Percentiles rank a stretch among this genome's conserved stretches.
These are phyloP conservation scores for Przewalskia tangutica DNA, from an alignment of 257 asterid species.

Conservation along the genomic window DNA sequence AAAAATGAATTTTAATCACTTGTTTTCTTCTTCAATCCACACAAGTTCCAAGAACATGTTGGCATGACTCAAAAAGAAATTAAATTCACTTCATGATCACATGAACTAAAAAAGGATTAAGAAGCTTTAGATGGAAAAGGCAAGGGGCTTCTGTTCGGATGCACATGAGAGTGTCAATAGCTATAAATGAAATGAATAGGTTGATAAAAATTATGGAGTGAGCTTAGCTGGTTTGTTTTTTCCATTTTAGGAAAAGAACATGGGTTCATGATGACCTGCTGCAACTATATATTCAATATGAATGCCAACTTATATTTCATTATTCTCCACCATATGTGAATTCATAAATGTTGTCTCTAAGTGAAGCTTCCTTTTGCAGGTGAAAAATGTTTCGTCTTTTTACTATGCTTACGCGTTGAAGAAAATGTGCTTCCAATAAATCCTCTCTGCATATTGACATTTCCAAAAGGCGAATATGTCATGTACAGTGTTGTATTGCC, in stretches of 20 bases:
- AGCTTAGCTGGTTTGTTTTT: neutral
- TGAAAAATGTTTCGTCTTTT: neutral
- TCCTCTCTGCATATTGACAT: neutral
- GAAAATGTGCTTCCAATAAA: constrained; percentile 1
- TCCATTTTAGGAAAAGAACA: neutral
- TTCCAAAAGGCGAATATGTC: neutral
- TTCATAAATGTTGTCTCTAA: neutral
- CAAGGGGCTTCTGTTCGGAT: neutral
- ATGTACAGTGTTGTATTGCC: neutral
- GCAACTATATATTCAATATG: neutral
- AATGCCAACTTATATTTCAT: neutral
- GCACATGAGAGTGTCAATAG: neutral
- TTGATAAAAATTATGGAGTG: neutral
- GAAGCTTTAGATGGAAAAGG: neutral
- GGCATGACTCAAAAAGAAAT: no score
- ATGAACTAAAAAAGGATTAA: neutral
- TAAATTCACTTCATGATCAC: neutral
- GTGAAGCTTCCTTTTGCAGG: neutral
- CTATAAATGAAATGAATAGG: neutral
- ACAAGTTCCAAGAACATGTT: no score
- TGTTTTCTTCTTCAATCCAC: no score
- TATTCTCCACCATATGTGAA: neutral
- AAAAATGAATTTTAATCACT: no score
- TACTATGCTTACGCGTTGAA: neutral
- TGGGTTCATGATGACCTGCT: neutral